Evolutionary conservation across 306 rosid genomes (phyloP).

Genomic region (Quercus rubra): DNA sequence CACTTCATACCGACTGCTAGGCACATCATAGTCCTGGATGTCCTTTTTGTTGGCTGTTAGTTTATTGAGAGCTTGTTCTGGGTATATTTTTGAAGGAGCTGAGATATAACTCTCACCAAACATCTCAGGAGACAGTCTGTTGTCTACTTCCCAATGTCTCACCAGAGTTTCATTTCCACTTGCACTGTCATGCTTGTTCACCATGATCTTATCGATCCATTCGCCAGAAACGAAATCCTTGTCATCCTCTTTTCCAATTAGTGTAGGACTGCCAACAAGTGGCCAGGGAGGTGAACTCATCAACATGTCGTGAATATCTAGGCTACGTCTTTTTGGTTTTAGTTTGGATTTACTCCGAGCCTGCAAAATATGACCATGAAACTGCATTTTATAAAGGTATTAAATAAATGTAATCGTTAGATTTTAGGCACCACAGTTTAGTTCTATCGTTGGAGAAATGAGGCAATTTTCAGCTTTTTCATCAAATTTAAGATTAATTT

Average conservation of each 20-base stretch:
- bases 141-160: slow-evolving; percentile 63
- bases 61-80: slow-evolving; percentile 24
- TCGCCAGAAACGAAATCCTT: slow-evolving; percentile 57
- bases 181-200: slow-evolving; percentile 46
- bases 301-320: slow-evolving; percentile 66
- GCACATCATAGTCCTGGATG: slow-evolving; percentile 28
- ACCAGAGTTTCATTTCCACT: slow-evolving; percentile 53
- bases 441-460: not conserved
- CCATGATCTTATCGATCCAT: slow-evolving; percentile 51
- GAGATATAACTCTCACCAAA: slow-evolving; percentile 37
- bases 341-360: slow-evolving; percentile 30
- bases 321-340: slow-evolving; percentile 60
- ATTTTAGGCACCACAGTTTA: not conserved
- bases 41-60: slow-evolving; percentile 31
- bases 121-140: slow-evolving; percentile 39
- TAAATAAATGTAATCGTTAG: not conserved
- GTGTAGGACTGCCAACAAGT: slow-evolving; percentile 5
- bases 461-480: not conserved
- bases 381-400: not conserved
- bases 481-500: not conserved
- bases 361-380: slow-evolving; percentile 21
- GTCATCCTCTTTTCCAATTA: slow-evolving; percentile 50
- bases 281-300: slow-evolving; percentile 49
- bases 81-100: slow-evolving; percentile 39
- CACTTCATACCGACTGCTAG: slow-evolving; percentile 34